Percentiles rank a stretch among this genome's conserved stretches.
Evolutionary conservation across 768 basidiomycete species (phyloP).

Genomic region (Trametes maxima): DNA sequence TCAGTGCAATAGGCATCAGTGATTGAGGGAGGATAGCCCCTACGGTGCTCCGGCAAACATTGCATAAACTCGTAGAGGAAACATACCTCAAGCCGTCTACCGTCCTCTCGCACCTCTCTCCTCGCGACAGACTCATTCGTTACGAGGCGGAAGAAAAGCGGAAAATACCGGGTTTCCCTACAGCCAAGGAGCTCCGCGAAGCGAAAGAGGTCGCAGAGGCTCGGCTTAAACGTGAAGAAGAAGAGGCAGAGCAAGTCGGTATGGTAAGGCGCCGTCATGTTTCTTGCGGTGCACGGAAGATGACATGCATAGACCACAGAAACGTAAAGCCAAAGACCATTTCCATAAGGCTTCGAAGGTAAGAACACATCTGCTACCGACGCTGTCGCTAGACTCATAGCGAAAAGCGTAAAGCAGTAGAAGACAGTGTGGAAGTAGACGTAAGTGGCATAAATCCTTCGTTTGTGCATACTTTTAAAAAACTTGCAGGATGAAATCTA

Average conservation of each 20-base stretch:
- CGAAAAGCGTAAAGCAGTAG: conserved; percentile 46
- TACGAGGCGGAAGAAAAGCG: conserved; percentile 80
- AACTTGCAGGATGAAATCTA: conserved; percentile 61
- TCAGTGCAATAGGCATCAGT: neutral
- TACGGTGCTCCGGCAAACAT: conserved; percentile 55
- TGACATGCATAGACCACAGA: conserved; percentile 45
- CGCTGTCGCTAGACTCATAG: conserved; percentile 18
- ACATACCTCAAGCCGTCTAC: conserved; percentile 84
- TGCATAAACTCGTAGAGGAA: conserved; percentile 71
- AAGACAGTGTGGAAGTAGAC: conserved; percentile 62
- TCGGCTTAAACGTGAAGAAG: conserved; percentile 68
- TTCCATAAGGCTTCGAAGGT: conserved; percentile 58
- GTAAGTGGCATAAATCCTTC: conserved; percentile 44
- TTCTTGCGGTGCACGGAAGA: neutral
- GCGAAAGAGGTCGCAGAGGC: conserved; percentile 67
- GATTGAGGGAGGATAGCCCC: conserved; percentile 35
- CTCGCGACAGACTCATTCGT: conserved; percentile 75
- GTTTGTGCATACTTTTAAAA: neutral
- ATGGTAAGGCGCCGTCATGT: conserved; percentile 50
- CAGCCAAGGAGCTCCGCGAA: conserved; percentile 75
- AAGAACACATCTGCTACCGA: conserved; percentile 6
- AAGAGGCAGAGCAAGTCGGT: conserved; percentile 72
- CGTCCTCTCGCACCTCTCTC: conserved; percentile 74
- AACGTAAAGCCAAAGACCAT: conserved; percentile 59
- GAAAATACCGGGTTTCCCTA: conserved; percentile 75